Base-by-base conservation (phyloP, 2,329 filamentous ascomycete genomes). In the Aspergillus hortae region DNA sequence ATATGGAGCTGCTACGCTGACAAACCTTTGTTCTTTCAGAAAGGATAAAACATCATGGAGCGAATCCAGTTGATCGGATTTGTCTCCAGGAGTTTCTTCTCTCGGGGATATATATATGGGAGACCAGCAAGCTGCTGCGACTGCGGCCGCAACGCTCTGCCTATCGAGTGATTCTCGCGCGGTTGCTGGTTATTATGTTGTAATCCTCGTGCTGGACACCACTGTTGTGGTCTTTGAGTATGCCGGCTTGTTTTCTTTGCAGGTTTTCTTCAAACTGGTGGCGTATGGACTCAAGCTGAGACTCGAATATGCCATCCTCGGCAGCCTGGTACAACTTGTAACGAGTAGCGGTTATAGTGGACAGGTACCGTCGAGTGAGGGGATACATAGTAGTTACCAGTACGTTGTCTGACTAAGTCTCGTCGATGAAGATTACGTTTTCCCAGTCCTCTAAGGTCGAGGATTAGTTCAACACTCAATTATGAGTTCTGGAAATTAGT, bases 101-200 rank as follows among this genome's bases (percentile, higher is more conserved):
- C 17, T 76, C 75, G 0, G 63, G 70, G 4, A 68, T 82, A 10
- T 82, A 81, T 56, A 74, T 82, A 48, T 76, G 74, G 51, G 74
- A 79, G 52, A 80, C 78, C 1, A 62, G 80, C 46, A 73, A 74
- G 25, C 65, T 76, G 15, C 66, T 77, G 14, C 68, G 43, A 9
- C 27, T 65, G 30, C 60, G 66, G 46, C 65, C 65, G 2, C 57
- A 64, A 2, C 62, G 66, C 27, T 64, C 71, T 15, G 59, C 61
- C 7, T 56, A 66, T 40, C 69, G 72, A 14, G 66, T 65, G 36
- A 70, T 77, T 51, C 74, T 78, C 68, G 70, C 67, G 23, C 75
- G 79, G 50, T 62, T 80, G 35, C 59, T 80, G 36, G 61, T 68
- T 19, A 75, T 80, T 58, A 79, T 53, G 52, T 74, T 2, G 62